phyloP scores from a whole-genome alignment of 208 protist species.

The Wallacemonas collosoma region DNA sequence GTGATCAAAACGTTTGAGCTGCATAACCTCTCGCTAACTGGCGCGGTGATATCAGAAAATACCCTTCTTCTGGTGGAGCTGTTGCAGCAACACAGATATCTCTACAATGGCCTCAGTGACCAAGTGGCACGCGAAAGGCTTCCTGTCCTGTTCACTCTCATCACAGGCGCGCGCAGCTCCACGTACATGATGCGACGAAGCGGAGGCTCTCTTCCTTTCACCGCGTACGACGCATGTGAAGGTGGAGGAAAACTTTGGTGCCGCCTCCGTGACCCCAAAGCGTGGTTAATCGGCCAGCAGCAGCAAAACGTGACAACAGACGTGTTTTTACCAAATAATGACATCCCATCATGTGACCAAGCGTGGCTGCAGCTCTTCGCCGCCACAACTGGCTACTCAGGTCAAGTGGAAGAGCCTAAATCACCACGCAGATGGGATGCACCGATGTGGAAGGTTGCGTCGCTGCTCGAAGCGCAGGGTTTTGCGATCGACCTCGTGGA shows the following conservation, averaged over 20 bases:
- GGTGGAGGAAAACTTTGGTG: slow-evolving; percentile 40
- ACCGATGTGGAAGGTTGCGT: slow-evolving; percentile 26
- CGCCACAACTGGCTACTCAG: slow-evolving; percentile 23
- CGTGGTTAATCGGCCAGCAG: slow-evolving; percentile 10
- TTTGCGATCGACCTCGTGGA: slow-evolving; percentile 24
- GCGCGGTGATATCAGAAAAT: slow-evolving; percentile 33
- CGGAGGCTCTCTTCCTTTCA: slow-evolving; percentile 26
- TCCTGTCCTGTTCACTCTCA: slow-evolving; percentile 29
- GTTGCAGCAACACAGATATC: slow-evolving; percentile 16
- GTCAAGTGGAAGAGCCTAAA: not conserved
- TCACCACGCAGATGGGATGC: not conserved
- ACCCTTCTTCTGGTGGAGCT: slow-evolving; percentile 36
- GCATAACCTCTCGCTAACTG: slow-evolving; percentile 22
- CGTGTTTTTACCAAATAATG: slow-evolving; percentile 6
- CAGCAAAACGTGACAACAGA: not conserved
- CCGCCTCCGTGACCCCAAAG: slow-evolving; percentile 9
- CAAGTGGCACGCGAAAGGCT: not conserved
- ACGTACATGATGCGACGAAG: slow-evolving; percentile 26
- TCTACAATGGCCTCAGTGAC: slow-evolving; percentile 11
- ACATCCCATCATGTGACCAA: slow-evolving; percentile 20
- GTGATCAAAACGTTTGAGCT: slow-evolving; percentile 25
- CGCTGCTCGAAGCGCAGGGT: slow-evolving; percentile 25
- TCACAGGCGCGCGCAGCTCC: slow-evolving; percentile 37
- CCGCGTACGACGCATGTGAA: slow-evolving; percentile 30
- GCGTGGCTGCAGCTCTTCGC: slow-evolving; percentile 24